Conservation (phyloP, 179 eudicot species). For the Gypsophila paniculata region DNA sequence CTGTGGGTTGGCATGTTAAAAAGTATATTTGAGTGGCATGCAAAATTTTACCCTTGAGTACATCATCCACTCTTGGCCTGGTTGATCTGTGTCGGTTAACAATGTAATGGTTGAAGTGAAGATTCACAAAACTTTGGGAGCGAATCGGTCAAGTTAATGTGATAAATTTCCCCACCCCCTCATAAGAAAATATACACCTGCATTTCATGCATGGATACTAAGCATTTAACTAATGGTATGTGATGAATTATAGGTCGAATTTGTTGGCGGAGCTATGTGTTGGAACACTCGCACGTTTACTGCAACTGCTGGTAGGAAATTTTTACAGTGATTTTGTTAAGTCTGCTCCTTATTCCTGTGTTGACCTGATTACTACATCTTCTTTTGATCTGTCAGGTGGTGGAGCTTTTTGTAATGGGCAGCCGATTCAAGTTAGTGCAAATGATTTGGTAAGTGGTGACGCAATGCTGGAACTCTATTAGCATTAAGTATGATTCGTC, state of each 20-base stretch:
- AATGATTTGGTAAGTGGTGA: conserved; percentile 64
- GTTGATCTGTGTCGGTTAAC: too few species aligned
- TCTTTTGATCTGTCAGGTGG: conserved; percentile 50
- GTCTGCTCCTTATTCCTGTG: conserved; percentile 3
- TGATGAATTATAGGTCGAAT: conserved; percentile 63
- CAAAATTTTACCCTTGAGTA: too few species aligned
- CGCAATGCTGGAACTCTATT: conserved; percentile 12
- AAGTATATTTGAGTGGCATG: too few species aligned
- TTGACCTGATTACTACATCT: conserved; percentile 11
- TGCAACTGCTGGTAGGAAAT: conserved; percentile 72
- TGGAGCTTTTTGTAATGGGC: conserved; percentile 91
- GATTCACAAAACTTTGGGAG: too few species aligned
- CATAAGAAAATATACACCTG: too few species aligned
- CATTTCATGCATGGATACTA: neutral
- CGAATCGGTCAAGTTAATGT: too few species aligned
- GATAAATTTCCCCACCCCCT: too few species aligned
- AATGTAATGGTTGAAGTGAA: too few species aligned
- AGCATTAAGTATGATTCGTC: neutral
- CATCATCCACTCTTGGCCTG: too few species aligned
- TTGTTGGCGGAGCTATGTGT: conserved; percentile 95
- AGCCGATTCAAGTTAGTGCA: conserved; percentile 64
- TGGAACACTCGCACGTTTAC: conserved; percentile 96
- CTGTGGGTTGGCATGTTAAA: too few species aligned
- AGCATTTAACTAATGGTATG: neutral
- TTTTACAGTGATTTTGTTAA: conserved; percentile 16